A percentile compares a stretch with the other conserved stretches of the same genome.
Evolutionary conservation across 305 asterid species (phyloP).

Genomic region (Caryopteris hybrid): DNA sequence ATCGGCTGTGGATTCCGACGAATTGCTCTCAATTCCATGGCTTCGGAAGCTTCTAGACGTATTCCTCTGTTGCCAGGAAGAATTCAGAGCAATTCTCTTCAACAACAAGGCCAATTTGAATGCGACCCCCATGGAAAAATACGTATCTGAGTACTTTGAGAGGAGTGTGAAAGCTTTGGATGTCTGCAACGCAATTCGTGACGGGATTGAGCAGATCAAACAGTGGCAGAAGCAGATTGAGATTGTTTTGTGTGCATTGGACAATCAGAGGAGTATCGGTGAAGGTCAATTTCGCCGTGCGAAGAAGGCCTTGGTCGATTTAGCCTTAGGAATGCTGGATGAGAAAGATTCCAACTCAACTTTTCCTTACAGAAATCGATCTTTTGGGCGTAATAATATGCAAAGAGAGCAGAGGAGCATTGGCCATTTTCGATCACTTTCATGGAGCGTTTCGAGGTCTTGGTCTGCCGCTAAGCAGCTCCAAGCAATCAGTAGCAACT

Average conservation of each 20-base stretch:
- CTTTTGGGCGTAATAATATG: slow-evolving; percentile 36
- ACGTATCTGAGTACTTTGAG: slow-evolving; percentile 36
- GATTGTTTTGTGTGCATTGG: slow-evolving; percentile 38
- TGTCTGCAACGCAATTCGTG: slow-evolving; percentile 51
- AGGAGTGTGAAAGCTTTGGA: slow-evolving; percentile 49
- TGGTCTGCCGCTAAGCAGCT: slow-evolving; percentile 57
- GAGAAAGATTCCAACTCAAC: slow-evolving; percentile 27
- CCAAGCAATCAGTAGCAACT: slow-evolving; percentile 36
- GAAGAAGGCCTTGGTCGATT: slow-evolving; percentile 38
- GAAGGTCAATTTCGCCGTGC: slow-evolving; percentile 57
- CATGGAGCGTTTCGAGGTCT: slow-evolving; percentile 49
- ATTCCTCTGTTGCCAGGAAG: slow-evolving; percentile 56
- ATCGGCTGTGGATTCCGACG: slow-evolving; percentile 28
- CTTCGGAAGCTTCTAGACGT: slow-evolving; percentile 42
- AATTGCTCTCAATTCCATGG: slow-evolving; percentile 51
- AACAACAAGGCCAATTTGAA: slow-evolving; percentile 26
- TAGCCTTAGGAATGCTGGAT: slow-evolving; percentile 37
- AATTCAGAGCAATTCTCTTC: slow-evolving; percentile 33
- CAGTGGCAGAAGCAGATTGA: slow-evolving; percentile 46
- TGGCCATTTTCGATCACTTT: slow-evolving; percentile 38
- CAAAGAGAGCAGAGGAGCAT: slow-evolving; percentile 24
- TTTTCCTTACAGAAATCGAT: slow-evolving; percentile 32
- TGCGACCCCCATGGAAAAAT: slow-evolving; percentile 34
- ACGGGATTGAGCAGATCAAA: slow-evolving; percentile 48
- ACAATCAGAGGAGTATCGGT: slow-evolving; percentile 37